Conservation (phyloP, 1,284 basidiomycete species). For the Binderoboletus segoi region DNA sequence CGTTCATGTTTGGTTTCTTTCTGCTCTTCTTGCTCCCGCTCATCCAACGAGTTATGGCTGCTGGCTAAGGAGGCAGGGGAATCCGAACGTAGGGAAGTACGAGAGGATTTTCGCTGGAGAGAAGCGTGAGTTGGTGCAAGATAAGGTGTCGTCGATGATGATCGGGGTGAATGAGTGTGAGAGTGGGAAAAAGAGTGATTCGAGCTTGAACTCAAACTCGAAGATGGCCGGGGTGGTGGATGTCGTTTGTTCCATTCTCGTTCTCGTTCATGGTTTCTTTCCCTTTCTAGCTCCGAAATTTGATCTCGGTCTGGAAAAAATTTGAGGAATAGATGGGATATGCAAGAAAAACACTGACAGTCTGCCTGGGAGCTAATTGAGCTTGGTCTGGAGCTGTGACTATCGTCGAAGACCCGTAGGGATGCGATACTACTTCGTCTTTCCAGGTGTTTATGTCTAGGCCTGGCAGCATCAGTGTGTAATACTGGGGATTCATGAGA, state of each 20-base stretch:
- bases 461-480: slow-evolving; percentile 24
- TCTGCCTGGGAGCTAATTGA: slow-evolving; percentile 50
- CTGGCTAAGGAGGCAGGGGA: slow-evolving; percentile 45
- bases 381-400: slow-evolving; percentile 43
- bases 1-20: slow-evolving; percentile 44
- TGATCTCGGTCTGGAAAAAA: slow-evolving; percentile 45
- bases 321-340: background rate
- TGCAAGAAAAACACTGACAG: slow-evolving; percentile 37
- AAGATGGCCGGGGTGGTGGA: slow-evolving; percentile 32
- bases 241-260: slow-evolving; percentile 58
- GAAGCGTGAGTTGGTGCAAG: slow-evolving; percentile 36
- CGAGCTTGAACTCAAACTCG: slow-evolving; percentile 35
- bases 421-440: slow-evolving; percentile 41
- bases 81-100: slow-evolving; percentile 39
- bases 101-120: slow-evolving; percentile 34
- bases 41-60: slow-evolving; percentile 37
- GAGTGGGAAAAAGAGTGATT: slow-evolving; percentile 38
- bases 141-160: slow-evolving; percentile 38
- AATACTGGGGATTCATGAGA: slow-evolving; percentile 26
- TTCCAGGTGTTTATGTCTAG: slow-evolving; percentile 21
- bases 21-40: slow-evolving; percentile 38
- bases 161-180: slow-evolving; percentile 36
- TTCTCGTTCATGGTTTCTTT: slow-evolving; percentile 49
- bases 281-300: slow-evolving; percentile 43
- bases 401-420: slow-evolving; percentile 40